Conservation (phyloP, 257 asterid species). For the Lantana camara region DNA sequence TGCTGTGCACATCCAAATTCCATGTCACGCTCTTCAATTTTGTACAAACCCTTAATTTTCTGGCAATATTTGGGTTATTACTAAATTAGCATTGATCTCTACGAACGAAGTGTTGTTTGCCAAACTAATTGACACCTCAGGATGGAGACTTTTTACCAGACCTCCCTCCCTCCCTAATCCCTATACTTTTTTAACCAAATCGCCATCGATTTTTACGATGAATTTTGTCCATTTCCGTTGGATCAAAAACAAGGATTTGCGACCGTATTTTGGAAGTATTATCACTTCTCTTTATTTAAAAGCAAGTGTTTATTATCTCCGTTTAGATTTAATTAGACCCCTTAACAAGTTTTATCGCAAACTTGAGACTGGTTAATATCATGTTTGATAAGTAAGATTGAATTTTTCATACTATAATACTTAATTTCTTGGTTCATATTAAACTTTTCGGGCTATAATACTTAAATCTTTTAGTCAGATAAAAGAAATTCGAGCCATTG, state of each 20-base stretch:
- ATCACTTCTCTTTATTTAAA: too few species aligned
- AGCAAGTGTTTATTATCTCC: too few species aligned
- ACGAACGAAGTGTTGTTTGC: background rate
- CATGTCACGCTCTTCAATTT: background rate
- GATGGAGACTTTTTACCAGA: conserved; percentile 28
- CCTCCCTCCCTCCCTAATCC: conserved; percentile 15
- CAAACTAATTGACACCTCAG: conserved; percentile 8
- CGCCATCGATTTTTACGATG: conserved; percentile 25
- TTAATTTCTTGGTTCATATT: too few species aligned
- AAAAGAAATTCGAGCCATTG: too few species aligned
- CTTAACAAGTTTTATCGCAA: too few species aligned
- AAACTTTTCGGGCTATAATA: too few species aligned
- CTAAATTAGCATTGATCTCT: background rate
- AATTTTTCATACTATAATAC: too few species aligned
- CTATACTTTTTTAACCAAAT: background rate
- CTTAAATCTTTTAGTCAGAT: too few species aligned
- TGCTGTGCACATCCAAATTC: conserved; percentile 28
- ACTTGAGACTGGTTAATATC: too few species aligned
- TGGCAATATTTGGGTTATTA: conserved; percentile 3
- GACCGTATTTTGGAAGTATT: background rate
- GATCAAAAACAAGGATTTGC: conserved; percentile 5
- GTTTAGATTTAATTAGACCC: background rate
- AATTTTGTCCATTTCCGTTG: background rate
- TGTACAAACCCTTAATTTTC: background rate
- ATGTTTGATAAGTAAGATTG: too few species aligned